These are phyloP conservation scores for Auricularia sp. DNA, from an alignment of 768 basidiomycete genomes.

Conservation along the genomic window DNA sequence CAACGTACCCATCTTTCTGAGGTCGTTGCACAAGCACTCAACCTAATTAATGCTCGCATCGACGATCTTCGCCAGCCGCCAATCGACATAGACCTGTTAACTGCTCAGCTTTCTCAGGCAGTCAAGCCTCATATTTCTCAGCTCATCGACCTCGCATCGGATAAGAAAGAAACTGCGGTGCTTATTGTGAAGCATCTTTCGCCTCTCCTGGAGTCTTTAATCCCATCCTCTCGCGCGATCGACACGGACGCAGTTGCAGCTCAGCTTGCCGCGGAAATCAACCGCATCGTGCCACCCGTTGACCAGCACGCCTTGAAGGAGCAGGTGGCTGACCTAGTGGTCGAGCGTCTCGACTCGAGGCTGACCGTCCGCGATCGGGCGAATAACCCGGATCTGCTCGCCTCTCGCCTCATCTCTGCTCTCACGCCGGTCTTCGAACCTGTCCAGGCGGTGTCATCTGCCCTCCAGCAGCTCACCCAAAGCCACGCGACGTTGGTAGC, in stretches of 20 bases:
- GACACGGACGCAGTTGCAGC: constrained; percentile 48
- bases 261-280: constrained; percentile 58
- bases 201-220: constrained; percentile 46
- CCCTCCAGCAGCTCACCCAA: constrained; percentile 38
- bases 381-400: constrained; percentile 9
- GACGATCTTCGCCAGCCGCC: constrained; percentile 49
- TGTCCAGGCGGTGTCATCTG: constrained; percentile 36
- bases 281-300: constrained; percentile 59
- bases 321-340: constrained; percentile 79
- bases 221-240: constrained; percentile 23
- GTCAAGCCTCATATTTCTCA: constrained; percentile 85
- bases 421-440: constrained; percentile 21
- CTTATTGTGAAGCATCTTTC: constrained; percentile 66
- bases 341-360: constrained; percentile 74
- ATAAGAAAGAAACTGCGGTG: constrained; percentile 78
- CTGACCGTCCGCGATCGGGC: constrained; percentile 63
- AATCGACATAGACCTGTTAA: constrained; percentile 71
- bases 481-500: constrained; percentile 40
- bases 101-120: constrained; percentile 64
- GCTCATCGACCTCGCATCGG: constrained; percentile 79
- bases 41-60: constrained; percentile 51
- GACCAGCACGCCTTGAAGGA: constrained; percentile 84
- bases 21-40: constrained; percentile 49
- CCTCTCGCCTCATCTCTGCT: constrained; percentile 11
- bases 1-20: constrained; percentile 43